These are phyloP conservation scores for Pinus albicaulis DNA, from an alignment of 75 land plant species.

Conservation along the genomic window DNA sequence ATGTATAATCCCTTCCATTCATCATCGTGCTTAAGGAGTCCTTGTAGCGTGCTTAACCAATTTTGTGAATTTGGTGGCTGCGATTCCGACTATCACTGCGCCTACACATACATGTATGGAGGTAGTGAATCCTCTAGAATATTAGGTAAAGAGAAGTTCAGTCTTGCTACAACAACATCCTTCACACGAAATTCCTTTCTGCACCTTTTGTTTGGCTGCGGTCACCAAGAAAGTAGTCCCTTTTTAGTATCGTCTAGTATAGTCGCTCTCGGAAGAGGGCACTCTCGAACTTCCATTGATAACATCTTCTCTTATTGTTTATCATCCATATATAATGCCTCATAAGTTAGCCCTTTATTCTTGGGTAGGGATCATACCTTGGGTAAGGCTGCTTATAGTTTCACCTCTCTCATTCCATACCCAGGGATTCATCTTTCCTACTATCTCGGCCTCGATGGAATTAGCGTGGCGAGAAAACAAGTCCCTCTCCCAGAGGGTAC, in stretches of 20 bases:
- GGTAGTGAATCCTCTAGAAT: constrained; percentile 19
- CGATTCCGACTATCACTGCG: not conserved
- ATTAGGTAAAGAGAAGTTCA: constrained; percentile 20
- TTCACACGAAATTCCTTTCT: not conserved
- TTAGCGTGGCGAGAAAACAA: not conserved
- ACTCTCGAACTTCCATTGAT: no score
- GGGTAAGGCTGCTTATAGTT: not conserved
- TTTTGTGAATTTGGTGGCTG: no score
- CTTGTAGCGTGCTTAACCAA: no score
- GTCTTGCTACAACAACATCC: constrained; percentile 1
- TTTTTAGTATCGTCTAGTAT: constrained; percentile 14
- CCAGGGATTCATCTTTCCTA: not conserved
- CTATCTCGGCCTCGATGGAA: constrained; percentile 7
- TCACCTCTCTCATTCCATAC: constrained; percentile 4
- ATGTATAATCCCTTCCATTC: constrained; percentile 20
- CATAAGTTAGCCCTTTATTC: not conserved
- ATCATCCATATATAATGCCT: not conserved
- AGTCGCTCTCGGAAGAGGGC: constrained; percentile 23
- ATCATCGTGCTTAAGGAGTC: no score
- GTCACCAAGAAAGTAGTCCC: no score
- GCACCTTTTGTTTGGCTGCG: constrained; percentile 24
- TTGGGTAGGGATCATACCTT: not conserved
- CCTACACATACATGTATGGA: constrained; percentile 17
- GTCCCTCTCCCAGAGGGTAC: not conserved
- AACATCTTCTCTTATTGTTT: constrained; percentile 33